phyloP scores from a whole-genome alignment of 305 asterid genomes.

The Plantago coronopus region DNA sequence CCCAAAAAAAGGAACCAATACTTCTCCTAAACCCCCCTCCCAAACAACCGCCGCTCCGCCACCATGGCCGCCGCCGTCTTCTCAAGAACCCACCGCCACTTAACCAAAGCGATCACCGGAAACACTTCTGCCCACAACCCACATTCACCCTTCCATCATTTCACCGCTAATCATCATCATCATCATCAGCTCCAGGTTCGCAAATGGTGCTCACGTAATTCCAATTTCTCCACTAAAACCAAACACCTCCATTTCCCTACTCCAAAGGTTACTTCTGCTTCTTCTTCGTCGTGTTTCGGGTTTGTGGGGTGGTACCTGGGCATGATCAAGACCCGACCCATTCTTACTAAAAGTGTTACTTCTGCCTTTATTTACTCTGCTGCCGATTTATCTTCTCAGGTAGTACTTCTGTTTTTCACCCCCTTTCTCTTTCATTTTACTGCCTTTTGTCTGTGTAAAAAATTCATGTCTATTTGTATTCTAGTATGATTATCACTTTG shows the following conservation, averaged over 20 bases:
- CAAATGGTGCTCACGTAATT: slow-evolving; percentile 40
- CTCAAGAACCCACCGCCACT: slow-evolving; percentile 19
- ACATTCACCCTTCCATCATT: neutral
- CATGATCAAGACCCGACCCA: slow-evolving; percentile 56
- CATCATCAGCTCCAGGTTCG: slow-evolving; percentile 33
- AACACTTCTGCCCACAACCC: slow-evolving; percentile 23
- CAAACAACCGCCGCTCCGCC: slow-evolving; percentile 19
- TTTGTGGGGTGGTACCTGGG: slow-evolving; percentile 67
- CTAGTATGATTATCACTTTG: no score
- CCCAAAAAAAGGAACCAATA: neutral
- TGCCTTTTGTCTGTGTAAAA: no score
- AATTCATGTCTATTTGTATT: no score
- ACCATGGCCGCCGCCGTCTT: slow-evolving; percentile 39
- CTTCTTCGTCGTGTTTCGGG: slow-evolving; percentile 35
- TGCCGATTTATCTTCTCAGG: slow-evolving; percentile 93
- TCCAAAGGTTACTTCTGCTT: slow-evolving; percentile 27
- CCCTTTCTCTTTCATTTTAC: no score
- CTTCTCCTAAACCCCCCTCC: neutral
- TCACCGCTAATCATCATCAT: neutral
- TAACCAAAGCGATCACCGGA: slow-evolving; percentile 6
- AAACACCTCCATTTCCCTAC: slow-evolving; percentile 31
- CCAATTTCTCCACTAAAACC: slow-evolving; percentile 30
- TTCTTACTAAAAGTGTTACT: slow-evolving; percentile 75
- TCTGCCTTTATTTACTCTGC: slow-evolving; percentile 72
- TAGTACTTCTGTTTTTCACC: neutral